A percentile compares a stretch with the other conserved stretches of the same genome.
These are phyloP conservation scores for Beauveria asiatica DNA, from an alignment of 2,329 filamentous ascomycete genomes.

Conservation along the genomic window DNA sequence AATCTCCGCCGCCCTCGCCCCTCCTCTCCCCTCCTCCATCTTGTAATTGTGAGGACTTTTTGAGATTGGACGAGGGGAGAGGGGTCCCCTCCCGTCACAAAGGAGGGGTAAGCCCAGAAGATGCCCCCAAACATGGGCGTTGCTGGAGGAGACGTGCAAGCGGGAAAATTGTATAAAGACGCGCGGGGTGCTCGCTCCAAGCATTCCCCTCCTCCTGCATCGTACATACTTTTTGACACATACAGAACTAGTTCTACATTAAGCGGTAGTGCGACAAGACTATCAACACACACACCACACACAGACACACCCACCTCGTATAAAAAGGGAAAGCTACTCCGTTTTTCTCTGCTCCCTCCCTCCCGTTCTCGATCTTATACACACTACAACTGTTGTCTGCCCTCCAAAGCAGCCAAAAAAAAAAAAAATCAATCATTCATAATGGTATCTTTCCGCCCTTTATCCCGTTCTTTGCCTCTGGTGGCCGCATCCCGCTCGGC, in stretches of 20 bases:
- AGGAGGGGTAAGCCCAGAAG: background rate
- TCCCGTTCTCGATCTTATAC: background rate
- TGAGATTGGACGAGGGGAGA: background rate
- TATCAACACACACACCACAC: background rate
- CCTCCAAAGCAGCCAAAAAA: background rate
- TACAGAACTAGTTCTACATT: conserved; percentile 3
- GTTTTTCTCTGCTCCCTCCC: background rate
- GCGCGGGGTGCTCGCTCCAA: background rate
- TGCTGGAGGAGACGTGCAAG: too few relatives aligned
- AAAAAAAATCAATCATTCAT: conserved; percentile 8
- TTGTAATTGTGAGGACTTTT: background rate
- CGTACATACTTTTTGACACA: conserved; percentile 5
- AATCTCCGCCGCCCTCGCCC: background rate
- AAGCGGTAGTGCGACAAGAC: background rate
- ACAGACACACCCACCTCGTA: background rate
- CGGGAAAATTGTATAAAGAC: conserved; percentile 2
- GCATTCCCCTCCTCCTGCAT: background rate
- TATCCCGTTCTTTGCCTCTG: conserved; percentile 19
- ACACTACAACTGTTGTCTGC: background rate
- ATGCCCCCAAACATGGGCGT: background rate
- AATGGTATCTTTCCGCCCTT: conserved; percentile 26
- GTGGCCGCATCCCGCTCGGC: conserved; percentile 18
- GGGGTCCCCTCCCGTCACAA: background rate
- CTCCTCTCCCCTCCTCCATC: background rate
- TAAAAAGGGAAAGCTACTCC: conserved; percentile 3